Conservation (phyloP, 306 rosid genomes). For the Corylus americana region DNA sequence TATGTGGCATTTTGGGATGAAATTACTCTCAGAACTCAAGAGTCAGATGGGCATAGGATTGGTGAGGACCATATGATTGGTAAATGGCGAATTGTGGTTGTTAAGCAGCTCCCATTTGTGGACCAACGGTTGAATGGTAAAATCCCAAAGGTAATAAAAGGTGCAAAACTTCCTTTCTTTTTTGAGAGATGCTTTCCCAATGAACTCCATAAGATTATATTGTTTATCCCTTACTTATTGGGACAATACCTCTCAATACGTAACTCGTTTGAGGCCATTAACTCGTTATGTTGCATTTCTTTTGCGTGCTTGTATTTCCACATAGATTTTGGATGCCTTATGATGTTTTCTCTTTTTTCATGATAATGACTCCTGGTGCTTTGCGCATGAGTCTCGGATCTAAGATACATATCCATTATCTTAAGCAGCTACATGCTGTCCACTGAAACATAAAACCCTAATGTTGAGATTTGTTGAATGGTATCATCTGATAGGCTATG, state of each 20-base stretch:
- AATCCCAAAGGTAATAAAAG: slow-evolving; percentile 59
- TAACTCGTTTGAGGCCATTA: no score
- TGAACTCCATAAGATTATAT: neutral
- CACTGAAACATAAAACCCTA: neutral
- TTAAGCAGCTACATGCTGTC: neutral
- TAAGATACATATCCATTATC: neutral
- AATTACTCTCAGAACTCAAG: slow-evolving; percentile 50
- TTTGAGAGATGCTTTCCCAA: no score
- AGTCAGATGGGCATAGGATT: slow-evolving; percentile 55
- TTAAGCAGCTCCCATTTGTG: slow-evolving; percentile 79
- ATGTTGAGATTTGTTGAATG: neutral
- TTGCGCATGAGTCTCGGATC: neutral
- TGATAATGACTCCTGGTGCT: neutral
- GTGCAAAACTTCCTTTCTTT: no score
- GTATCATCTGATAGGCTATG: neutral
- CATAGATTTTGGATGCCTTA: neutral
- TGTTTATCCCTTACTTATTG: neutral
- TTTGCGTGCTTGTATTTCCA: no score
- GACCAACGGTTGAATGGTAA: slow-evolving; percentile 94
- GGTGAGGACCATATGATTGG: slow-evolving; percentile 69
- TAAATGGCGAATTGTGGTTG: slow-evolving; percentile 79
- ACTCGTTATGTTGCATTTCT: no score
- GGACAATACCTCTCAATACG: no score
- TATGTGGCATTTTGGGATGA: slow-evolving; percentile 86
- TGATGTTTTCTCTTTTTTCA: neutral